Percentiles rank a stretch among this genome's conserved stretches.
Evolutionary conservation across 1,284 basidiomycete species (phyloP).

Genomic region (Psilocybe mexicana): DNA sequence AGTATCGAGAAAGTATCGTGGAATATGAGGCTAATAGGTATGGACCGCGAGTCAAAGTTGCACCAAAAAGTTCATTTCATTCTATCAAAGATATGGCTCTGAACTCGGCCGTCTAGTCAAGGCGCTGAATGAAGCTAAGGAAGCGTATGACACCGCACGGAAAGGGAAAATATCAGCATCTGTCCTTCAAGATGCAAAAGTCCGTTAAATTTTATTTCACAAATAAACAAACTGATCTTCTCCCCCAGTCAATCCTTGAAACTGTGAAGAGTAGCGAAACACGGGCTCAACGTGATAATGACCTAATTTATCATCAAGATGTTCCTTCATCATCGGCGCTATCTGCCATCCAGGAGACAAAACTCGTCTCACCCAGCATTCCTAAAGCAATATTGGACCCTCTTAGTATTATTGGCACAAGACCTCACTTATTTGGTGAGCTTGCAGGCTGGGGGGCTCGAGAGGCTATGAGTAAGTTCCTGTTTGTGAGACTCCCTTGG

Average conservation of each 20-base stretch:
- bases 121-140: constrained; percentile 71
- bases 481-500: neutral
- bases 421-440: constrained; percentile 71
- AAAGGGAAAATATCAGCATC: constrained; percentile 59
- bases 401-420: constrained; percentile 45
- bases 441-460: constrained; percentile 89
- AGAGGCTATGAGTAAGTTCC: constrained; percentile 78
- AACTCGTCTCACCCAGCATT: constrained; percentile 68
- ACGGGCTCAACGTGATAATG: constrained; percentile 89
- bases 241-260: constrained; percentile 58
- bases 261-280: constrained; percentile 69
- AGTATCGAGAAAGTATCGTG: constrained; percentile 88
- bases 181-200: constrained; percentile 79
- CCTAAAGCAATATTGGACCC: constrained; percentile 69
- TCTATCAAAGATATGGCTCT: constrained; percentile 68
- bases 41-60: constrained; percentile 12
- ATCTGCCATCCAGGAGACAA: constrained; percentile 62
- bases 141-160: constrained; percentile 72
- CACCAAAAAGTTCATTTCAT: constrained; percentile 10
- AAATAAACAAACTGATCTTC: constrained; percentile 10
- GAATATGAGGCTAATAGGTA: constrained; percentile 83
- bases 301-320: constrained; percentile 92
- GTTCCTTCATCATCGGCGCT: constrained; percentile 77
- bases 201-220: constrained; percentile 29
- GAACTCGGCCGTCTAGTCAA: constrained; percentile 77